Base-by-base conservation (phyloP, 495 filamentous ascomycete species). In the Elasticomyces elasticus region DNA sequence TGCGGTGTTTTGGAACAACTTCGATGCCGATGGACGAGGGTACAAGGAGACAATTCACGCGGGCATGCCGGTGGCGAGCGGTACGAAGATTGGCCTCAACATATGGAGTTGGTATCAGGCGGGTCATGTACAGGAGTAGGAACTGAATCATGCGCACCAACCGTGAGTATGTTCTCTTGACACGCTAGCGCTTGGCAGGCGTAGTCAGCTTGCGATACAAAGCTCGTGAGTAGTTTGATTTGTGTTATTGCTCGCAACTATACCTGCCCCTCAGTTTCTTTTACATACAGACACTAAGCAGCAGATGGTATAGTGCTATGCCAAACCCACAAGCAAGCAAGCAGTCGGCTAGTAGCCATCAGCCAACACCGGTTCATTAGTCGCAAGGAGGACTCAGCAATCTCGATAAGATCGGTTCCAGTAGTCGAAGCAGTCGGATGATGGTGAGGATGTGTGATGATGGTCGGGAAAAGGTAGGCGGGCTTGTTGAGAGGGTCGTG, bases 41-140 rank as follows among this genome's bases (percentile, higher is more conserved):
- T 81, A 85, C 66, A 68, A 75, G 59, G 74, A 79, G 67, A 82
- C 77, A 30, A 75, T 85, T 67, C 85, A 89, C 72, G 83, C 83
- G 5, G 82, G 83, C 28, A 62, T 85, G 62, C 82, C 83, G 31
- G 83, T 88, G 6, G 76, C 72, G 35, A 71, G 69, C 52, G 85
- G 85, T 23, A 76, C 67, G 49, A 89, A 89, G 74, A 75, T 87
- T 48, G 85, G 84, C n/a, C 76, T 89, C 80, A 89, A 89, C 71
- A 84, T 88, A 61, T 89, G 84, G 84, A 82, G 65, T 52, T 70
- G 66, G 66, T 66, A 65, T 57, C 66, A 70, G 23, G 45, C 43
- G 4, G 53, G 44, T 17, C 20, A 52, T 33, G 30, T 33, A 33
- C 15, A 33, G 7, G 30, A 33, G 30, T 33, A 15, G 30, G 7